Base-by-base conservation (phyloP, 2,329 filamentous ascomycete genomes). In the Celoporthe dispersa region DNA sequence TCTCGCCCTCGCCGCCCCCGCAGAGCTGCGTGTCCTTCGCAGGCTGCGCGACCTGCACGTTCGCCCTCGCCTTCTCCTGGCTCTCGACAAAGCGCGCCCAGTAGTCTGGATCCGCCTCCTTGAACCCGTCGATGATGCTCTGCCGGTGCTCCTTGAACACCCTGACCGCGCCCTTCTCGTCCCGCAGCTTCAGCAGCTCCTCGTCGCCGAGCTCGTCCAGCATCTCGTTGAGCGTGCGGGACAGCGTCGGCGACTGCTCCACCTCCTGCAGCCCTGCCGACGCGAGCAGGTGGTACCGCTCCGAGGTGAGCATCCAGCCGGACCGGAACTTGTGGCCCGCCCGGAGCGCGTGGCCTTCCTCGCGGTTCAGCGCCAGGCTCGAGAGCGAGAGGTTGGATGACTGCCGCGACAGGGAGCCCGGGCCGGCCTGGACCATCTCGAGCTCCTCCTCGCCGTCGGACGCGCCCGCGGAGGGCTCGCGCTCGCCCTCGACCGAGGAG, bases 21-120 rank as follows among this genome's bases (percentile, higher is more conserved):
- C 44, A 37, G 4, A 35, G 22, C 59, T 25, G 31, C 7, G 14
- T 39, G 11, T 57, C 44, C 39, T 60, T 55, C 19, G 57, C 70
- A 19, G 62, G 64, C 33, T 70, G 76, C 35, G 75, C 66, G 31
- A 80, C 74, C 66, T 79, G 80, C 28, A 86, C 83, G 74, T 89
- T 89, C 14, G 84, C 85, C 69, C 84, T 81, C 7, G 87, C 86
- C 79, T 88, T 88, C 75, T 87, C 81, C 79, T 90, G 88, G 51
- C 85, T 83, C 79, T 91, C 88, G 33, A 86, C 84, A 76, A 94
- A 88, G 9, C 81, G 80, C 64, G 86, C 85, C 86, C 92, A 88
- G 77, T 91, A 85, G 72, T 89, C 87, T 0, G 90, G 88, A 73
- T 94, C 92, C 37, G 86, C 85, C 6, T 87, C 87, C 25, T 87